Base-by-base conservation (phyloP, 2,329 filamentous ascomycete genomes). In the Hirsutella rhossiliensis region DNA sequence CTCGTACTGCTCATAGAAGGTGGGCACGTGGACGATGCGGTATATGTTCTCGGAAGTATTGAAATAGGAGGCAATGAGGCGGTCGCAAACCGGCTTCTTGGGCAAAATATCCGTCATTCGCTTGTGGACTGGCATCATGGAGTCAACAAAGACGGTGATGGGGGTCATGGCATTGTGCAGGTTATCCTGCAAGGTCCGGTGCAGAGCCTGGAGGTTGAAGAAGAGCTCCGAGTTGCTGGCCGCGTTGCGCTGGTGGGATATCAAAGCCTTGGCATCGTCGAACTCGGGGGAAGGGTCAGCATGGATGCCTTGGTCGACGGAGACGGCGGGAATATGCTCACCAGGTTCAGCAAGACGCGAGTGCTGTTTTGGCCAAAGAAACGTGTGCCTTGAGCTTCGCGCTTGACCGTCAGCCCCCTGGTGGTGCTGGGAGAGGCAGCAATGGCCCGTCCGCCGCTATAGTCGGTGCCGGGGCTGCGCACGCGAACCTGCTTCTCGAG, bases 31-130 rank as follows among this genome's bases (percentile, higher is more conserved):
- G 3, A 77, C 56, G 28, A 75, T 66, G 29, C 73, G 68, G 48
- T 74, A 76, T 11, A 76, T 63, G 4, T 67, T 69, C 50, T 77
- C 74, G 11, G 69, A 70, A 2, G 68, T 67, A 32, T 64, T 63
- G 43, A 76, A 61, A 49, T 76, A 77, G 2, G 67, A 59, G 8
- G 65, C 57, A 3, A 77, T 51, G 4, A 77, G 62, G 13, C 67
- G 63, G 50, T 76, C 72, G 56, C 74, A 78, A 9, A 73, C 66
- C 1, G 59, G 46, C 52, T 66, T 71, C 29, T 65, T 68, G 1
- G 74, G 74, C 17, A 77, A 52, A 13, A 77, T 73, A 45, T 77
- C 73, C 28, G 64, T 66, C 74, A 78, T 78, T 40, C 74, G 71
- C 54, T 75, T 75, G 45, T 69, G 68, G 3, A 77, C 65, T 0